These are phyloP conservation scores for Begonia peltatifolia DNA, from an alignment of 306 rosid species.

Conservation along the genomic window DNA sequence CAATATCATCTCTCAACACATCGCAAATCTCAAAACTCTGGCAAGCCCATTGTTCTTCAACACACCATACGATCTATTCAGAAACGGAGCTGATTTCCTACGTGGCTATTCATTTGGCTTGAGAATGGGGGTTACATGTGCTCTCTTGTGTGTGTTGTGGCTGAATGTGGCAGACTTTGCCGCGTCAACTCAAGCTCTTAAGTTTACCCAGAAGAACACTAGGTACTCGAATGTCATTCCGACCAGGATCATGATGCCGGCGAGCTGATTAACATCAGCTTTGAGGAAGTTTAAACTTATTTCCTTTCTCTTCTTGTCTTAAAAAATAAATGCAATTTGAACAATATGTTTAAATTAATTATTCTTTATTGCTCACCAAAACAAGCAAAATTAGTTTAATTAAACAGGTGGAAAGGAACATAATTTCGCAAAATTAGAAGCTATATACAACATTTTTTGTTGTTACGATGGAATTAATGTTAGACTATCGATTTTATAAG, in stretches of 20 bases:
- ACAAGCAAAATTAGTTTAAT: too few relatives aligned
- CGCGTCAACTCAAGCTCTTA: constrained; percentile 95
- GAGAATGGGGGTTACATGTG: constrained; percentile 71
- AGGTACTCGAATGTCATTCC: constrained; percentile 88
- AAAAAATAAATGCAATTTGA: too few relatives aligned
- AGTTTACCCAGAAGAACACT: constrained; percentile 44
- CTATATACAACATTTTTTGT: too few relatives aligned
- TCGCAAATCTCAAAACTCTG: constrained; percentile 64
- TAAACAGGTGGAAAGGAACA: too few relatives aligned
- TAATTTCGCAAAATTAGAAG: too few relatives aligned
- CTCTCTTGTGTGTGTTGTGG: constrained; percentile 85
- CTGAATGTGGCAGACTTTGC: constrained; percentile 83
- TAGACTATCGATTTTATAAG: too few relatives aligned
- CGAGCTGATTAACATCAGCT: constrained; percentile 76
- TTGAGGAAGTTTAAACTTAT: neutral
- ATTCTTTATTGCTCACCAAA: too few relatives aligned
- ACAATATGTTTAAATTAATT: too few relatives aligned
- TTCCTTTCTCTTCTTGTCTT: too few relatives aligned
- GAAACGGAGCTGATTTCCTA: constrained; percentile 88
- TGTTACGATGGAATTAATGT: too few relatives aligned
- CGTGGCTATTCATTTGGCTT: constrained; percentile 99
- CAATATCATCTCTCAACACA: constrained; percentile 66
- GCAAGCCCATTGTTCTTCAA: constrained; percentile 98
- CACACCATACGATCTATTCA: constrained; percentile 84
- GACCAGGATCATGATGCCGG: constrained; percentile 52